Conservation (phyloP, 78 protist species). For the Pelomyxa schiedti region DNA sequence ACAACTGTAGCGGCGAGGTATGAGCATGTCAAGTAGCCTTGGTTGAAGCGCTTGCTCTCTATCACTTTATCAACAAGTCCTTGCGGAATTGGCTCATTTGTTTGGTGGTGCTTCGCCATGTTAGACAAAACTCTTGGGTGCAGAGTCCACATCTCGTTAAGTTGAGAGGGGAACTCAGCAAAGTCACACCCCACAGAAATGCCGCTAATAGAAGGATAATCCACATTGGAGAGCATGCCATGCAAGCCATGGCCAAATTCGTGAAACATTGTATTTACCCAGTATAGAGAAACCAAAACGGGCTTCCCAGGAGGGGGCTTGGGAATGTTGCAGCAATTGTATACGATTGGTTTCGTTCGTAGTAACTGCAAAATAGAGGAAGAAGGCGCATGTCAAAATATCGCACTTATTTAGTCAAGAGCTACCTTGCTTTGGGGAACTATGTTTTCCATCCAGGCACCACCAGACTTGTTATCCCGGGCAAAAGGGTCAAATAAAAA, state of each 20-base stretch:
- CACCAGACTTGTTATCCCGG: neutral
- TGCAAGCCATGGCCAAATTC: slow-evolving; percentile 46
- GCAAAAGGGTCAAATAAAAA: neutral
- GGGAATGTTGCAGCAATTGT: no score
- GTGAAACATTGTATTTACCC: slow-evolving; percentile 23
- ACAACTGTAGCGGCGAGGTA: neutral
- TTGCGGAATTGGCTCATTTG: neutral
- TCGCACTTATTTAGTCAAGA: no score
- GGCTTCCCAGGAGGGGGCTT: neutral
- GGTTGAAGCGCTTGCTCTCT: neutral
- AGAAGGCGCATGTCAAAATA: no score
- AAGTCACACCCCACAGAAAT: slow-evolving; percentile 5
- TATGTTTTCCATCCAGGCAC: neutral
- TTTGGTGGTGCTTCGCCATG: neutral
- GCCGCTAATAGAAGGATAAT: slow-evolving; percentile 8
- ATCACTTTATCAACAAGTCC: neutral
- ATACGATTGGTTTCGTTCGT: no score
- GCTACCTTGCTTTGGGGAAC: no score
- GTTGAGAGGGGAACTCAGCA: slow-evolving; percentile 15
- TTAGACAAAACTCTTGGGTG: neutral
- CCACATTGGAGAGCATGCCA: slow-evolving; percentile 7
- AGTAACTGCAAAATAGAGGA: no score
- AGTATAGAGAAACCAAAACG: neutral
- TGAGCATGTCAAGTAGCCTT: neutral
- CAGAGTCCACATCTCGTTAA: slow-evolving; percentile 11